Evolutionary conservation across 2,329 filamentous ascomycete species (phyloP).

Genomic region (Botrytis porri): DNA sequence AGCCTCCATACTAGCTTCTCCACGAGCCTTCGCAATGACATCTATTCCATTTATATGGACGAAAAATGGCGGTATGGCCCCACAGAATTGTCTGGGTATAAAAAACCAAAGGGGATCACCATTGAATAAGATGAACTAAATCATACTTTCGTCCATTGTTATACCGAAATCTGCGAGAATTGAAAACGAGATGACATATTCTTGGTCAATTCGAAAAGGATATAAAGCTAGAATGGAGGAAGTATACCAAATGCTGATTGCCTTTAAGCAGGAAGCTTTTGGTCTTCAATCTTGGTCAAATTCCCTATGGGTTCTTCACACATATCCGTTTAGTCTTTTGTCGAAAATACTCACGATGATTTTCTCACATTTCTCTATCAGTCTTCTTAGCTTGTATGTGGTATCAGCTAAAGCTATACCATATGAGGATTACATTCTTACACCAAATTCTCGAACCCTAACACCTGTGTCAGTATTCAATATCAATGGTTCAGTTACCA

Average conservation of each 20-base stretch:
- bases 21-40: not conserved
- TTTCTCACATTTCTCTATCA: not conserved
- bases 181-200: not conserved
- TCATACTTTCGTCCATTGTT: not conserved
- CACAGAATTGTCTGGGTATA: not conserved
- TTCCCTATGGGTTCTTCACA: not conserved
- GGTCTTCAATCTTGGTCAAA: not conserved
- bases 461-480: conserved; percentile 33
- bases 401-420: conserved; percentile 25
- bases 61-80: not conserved
- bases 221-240: not conserved
- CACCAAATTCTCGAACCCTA: conserved; percentile 35
- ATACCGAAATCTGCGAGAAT: not conserved
- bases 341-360: not conserved
- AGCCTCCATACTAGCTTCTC: not conserved
- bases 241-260: too few relatives aligned
- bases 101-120: not conserved
- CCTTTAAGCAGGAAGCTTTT: not conserved
- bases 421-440: conserved; percentile 39
- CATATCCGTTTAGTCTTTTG: not conserved
- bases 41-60: not conserved
- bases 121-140: not conserved
- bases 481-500: conserved; percentile 37
- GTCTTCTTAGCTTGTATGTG: not conserved
- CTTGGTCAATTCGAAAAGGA: not conserved